A percentile compares a stretch with the other conserved stretches of the same genome.
phyloP scores from a whole-genome alignment of 2,329 filamentous ascomycete species.

The Fusarium albidum region DNA sequence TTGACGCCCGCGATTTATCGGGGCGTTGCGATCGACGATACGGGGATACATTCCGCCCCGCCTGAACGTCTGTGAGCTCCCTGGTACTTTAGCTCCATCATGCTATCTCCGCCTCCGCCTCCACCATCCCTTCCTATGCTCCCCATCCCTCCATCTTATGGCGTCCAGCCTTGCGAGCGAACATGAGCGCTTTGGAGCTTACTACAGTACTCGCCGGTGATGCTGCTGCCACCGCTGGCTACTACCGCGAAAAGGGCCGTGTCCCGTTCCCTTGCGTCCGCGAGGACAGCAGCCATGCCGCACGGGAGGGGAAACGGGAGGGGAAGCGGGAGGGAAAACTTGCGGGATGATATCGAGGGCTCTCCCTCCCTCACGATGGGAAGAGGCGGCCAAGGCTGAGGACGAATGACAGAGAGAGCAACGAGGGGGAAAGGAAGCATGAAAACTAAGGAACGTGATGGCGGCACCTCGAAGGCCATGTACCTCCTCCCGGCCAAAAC shows the following conservation, averaged over 20 bases:
- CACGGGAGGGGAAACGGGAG: background rate
- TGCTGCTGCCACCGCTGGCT: too few species aligned
- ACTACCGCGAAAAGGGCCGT: constrained; percentile 9
- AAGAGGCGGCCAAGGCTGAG: background rate
- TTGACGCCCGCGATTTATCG: constrained; percentile 4
- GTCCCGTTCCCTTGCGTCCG: background rate
- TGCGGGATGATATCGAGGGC: background rate
- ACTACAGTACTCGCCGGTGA: background rate
- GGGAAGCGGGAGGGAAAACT: background rate
- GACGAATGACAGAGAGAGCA: background rate
- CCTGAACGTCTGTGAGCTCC: background rate
- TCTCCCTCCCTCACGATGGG: constrained; percentile 1
- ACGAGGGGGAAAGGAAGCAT: background rate
- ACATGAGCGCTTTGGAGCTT: background rate
- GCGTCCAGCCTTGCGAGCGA: too few species aligned
- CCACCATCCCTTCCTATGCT: too few species aligned
- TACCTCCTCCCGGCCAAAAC: background rate
- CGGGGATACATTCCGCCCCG: background rate
- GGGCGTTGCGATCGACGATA: constrained; percentile 8
- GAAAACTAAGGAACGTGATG: constrained; percentile 1
- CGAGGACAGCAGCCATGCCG: constrained; percentile 9
- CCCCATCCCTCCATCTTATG: too few species aligned
- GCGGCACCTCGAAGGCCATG: too few species aligned
- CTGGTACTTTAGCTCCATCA: background rate
- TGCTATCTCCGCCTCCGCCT: too few species aligned